A percentile compares a stretch with the other conserved stretches of the same genome.
Conservation (phyloP, 768 basidiomycete genomes). For the Amanita subjunquillea region DNA sequence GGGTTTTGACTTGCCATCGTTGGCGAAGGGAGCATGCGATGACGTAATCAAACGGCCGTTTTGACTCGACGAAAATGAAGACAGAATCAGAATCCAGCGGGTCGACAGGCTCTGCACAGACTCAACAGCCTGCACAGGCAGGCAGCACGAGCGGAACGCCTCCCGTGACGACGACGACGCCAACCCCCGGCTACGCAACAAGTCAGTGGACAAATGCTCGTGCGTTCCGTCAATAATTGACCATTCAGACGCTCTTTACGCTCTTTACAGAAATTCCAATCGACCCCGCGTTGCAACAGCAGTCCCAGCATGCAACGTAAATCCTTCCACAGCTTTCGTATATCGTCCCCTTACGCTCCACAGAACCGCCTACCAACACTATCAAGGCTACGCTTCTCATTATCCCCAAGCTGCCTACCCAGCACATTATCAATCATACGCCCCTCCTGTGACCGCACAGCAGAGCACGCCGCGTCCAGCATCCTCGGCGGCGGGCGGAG, state of each 20-base stretch:
- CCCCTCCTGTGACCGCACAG: constrained; percentile 21
- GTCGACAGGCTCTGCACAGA: constrained; percentile 7
- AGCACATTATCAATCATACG: constrained; percentile 35
- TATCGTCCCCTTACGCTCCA: constrained; percentile 8
- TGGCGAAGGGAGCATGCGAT: neutral
- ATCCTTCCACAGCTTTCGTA: constrained; percentile 10
- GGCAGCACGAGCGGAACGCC: neutral
- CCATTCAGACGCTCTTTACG: neutral
- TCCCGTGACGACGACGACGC: constrained; percentile 13
- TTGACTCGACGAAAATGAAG: constrained; percentile 23
- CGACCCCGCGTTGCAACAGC: constrained; percentile 59
- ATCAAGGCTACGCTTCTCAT: constrained; percentile 31
- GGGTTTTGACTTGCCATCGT: constrained; percentile 3
- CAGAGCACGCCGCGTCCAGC: constrained; percentile 8
- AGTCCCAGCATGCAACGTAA: constrained; percentile 38
- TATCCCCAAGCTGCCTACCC: constrained; percentile 34
- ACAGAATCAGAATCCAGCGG: constrained; percentile 22
- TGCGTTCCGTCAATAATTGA: constrained; percentile 1
- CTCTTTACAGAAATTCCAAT: constrained; percentile 44
- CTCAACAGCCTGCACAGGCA: constrained; percentile 7
- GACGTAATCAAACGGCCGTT: neutral
- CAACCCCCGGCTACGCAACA: constrained; percentile 18
- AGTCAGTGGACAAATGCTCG: constrained; percentile 23
- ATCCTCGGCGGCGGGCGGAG: constrained; percentile 10
- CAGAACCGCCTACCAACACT: constrained; percentile 42